Evolutionary conservation across 2,329 filamentous ascomycete genomes (phyloP), one percentile per base, ranked within the genome.

Genomic region (Dissoconium aciculare): DNA sequence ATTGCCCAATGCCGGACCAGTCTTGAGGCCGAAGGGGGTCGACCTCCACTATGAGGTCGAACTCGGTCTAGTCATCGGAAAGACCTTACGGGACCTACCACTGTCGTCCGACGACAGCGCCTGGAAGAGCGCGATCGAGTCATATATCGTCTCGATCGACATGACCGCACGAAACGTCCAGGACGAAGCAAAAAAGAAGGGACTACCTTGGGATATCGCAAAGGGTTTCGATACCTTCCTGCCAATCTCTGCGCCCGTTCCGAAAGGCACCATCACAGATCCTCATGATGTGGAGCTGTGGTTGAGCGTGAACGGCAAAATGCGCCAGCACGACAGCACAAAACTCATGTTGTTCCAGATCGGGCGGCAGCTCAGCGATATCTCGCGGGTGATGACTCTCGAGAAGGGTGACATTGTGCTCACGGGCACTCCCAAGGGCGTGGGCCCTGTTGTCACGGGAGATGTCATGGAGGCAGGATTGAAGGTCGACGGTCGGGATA

Each of bases 181-280:
- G 60, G 81, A 93, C 47, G 84, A 94, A 62, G 87, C 87, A 42
- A 98, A 95, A 71, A 83, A 79, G 61, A 93, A 89, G 66, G 84
- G 89, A 19, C 74, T 95, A 11, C 89, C 89, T 5, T 98, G 89
- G 89, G 74, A 76, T 49, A 94, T 94, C 43, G 78, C 82, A 45
- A 98, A 98, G 64, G 89, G 89, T 27, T 98, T 95, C 54, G 89
- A 98, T 57, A 95, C 89, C 3, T 98, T 98, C 64, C 67, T 92
- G 30, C 89, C 89, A 35, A 69, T 98, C 50, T 82, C 78, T 55
- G 64, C 77, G 41, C 65, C 81, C 33, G 91, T 98, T 47, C 64
- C 74, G 44, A 92, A 91, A 62, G 65, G 70, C 19, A 66, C 69
- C 42, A 83, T 98, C 44, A 70, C 78, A 9, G 74, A 95, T 58